Conservation (phyloP, 169 alveolate genomes). For the Ichthyophthirius multifiliis region DNA sequence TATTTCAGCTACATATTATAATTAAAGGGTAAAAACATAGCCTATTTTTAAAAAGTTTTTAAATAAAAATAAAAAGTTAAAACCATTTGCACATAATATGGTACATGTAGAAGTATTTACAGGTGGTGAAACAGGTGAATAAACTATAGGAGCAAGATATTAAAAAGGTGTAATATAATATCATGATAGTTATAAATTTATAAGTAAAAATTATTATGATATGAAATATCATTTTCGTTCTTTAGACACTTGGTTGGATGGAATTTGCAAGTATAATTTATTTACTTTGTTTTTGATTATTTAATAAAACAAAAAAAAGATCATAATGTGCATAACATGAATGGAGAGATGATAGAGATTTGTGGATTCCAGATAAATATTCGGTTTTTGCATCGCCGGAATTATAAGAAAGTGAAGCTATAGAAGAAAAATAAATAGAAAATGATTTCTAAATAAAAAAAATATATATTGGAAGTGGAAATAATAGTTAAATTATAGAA, state of each 20-base stretch:
- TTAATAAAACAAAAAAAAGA: constrained; percentile 52
- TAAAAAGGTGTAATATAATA: constrained; percentile 58
- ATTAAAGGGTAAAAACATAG: constrained; percentile 40
- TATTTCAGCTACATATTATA: constrained; percentile 65
- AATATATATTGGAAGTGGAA: constrained; percentile 59
- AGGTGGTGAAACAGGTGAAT: constrained; percentile 72
- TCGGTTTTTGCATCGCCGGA: constrained; percentile 58
- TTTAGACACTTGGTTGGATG: constrained; percentile 70
- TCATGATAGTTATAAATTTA: constrained; percentile 72
- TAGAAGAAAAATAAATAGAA: constrained; percentile 48
- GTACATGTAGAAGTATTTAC: constrained; percentile 76
- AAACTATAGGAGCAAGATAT: constrained; percentile 66
- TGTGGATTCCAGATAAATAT: constrained; percentile 71
- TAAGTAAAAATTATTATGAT: constrained; percentile 54
- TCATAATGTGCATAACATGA: constrained; percentile 68
- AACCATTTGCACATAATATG: constrained; percentile 63
- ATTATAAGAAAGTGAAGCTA: constrained; percentile 41
- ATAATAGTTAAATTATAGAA: constrained; percentile 50
- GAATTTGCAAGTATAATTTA: constrained; percentile 28
- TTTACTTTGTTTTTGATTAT: neutral
- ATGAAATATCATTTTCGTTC: constrained; percentile 53
- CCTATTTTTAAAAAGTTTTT: neutral
- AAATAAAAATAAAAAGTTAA: neutral
- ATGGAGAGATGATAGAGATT: constrained; percentile 59
- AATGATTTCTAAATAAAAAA: constrained; percentile 27